Percentiles rank a stretch among this genome's conserved stretches.
These are phyloP conservation scores for Stachybotrys echinatus DNA, from an alignment of 2,329 filamentous ascomycete genomes.

Conservation along the genomic window DNA sequence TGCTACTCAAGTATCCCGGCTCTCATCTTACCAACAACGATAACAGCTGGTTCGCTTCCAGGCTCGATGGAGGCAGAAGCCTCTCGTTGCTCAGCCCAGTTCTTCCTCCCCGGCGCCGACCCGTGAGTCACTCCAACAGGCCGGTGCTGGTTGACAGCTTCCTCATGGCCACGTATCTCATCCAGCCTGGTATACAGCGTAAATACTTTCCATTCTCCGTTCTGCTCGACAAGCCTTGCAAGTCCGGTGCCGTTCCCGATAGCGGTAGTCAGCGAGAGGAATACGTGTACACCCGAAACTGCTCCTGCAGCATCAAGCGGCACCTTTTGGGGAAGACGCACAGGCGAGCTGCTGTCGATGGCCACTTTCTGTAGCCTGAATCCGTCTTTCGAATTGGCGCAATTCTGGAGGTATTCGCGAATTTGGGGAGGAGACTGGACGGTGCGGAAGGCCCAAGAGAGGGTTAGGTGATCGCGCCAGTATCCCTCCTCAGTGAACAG, in stretches of 20 bases:
- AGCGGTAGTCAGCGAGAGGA: slow-evolving; percentile 47
- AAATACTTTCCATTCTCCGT: slow-evolving; percentile 53
- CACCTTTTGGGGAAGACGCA: slow-evolving; percentile 35
- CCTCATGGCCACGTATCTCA: slow-evolving; percentile 49
- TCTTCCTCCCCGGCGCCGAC: slow-evolving; percentile 43
- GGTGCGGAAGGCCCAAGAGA: slow-evolving; percentile 52
- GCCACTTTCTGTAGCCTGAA: slow-evolving; percentile 36
- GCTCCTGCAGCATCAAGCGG: slow-evolving; percentile 45
- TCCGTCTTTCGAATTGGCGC: slow-evolving; percentile 24
- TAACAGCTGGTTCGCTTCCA: slow-evolving; percentile 45
- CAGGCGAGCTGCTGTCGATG: slow-evolving; percentile 38
- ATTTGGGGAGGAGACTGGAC: slow-evolving; percentile 38
- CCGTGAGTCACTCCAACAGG: slow-evolving; percentile 54
- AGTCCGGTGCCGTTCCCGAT: slow-evolving; percentile 53
- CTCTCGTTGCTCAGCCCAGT: slow-evolving; percentile 53
- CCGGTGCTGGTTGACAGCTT: slow-evolving; percentile 39
- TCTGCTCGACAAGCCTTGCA: slow-evolving; percentile 41
- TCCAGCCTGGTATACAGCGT: slow-evolving; percentile 57
- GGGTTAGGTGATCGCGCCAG: slow-evolving; percentile 54
- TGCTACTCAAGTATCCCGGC: neutral
- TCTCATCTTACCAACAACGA: slow-evolving; percentile 51
- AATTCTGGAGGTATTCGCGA: slow-evolving; percentile 27
- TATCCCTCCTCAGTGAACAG: slow-evolving; percentile 42
- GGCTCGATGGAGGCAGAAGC: slow-evolving; percentile 31
- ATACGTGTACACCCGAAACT: slow-evolving; percentile 50